Base-by-base conservation (phyloP, 176 grass and related monocot genomes). In the Elymus sibiricus region DNA sequence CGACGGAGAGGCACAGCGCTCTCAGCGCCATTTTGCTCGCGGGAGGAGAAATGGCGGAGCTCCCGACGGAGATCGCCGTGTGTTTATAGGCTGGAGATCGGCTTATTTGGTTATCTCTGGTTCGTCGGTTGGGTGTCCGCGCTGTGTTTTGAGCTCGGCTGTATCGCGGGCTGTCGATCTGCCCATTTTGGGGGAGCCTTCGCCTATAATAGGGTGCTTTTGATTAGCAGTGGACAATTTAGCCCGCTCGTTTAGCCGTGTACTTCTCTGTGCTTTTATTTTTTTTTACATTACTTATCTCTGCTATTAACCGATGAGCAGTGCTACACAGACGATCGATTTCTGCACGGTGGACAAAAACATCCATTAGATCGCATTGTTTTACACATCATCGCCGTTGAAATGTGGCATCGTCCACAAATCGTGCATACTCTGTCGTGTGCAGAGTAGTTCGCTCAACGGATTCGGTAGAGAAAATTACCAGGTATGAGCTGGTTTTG, bases 1-100 rank as follows among this genome's bases (percentile, higher is more conserved):
- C 80, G 14, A 78, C 28, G 84, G 74, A 79, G 32, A 90, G 24
- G 35, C 80, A 83, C 74, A 83, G 34, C 66, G 84, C 74, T 46
- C 56, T 47, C 56, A 55, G 62, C 65, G 67, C 80, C 84, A 87
- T 90, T 32, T 7, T 24, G 16, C 5, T 16, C 27, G 42, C 24
- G 28, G 28, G 49, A 1, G n/a, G 49, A 49, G 34, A 43, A 77
- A 77, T n/a, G 65, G 5, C 28, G 21, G 32, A 15, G 11, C 16
- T 63, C 73, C 12, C 34, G 19, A 29, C 64, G 34, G 70, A 0
- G 51, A 55, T 13, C 31, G 22, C 17, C 38, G 38, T 49, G 78
- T 73, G 82, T 90, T 87, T 87, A 83, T 87, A 66, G 79, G 6
- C 32, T 22, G 24, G 49, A 37, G 7, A 31, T 47, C 25, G 35